phyloP scores from a whole-genome alignment of 1,284 basidiomycete species.

The Exsudoporus floridanus region DNA sequence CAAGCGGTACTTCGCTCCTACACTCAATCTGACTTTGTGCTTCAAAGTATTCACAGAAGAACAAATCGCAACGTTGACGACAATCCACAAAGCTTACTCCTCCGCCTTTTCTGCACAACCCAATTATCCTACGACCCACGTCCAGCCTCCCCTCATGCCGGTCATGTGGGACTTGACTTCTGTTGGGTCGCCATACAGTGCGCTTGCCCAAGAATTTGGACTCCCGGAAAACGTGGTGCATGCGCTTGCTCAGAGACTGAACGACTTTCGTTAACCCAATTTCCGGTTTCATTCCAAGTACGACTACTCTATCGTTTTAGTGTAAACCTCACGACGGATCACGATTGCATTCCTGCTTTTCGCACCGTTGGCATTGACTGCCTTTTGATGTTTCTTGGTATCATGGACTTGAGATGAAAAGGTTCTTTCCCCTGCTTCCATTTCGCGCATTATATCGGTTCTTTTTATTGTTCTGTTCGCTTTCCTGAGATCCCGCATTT shows the following conservation, averaged over 20 bases:
- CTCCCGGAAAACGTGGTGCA: conserved; percentile 67
- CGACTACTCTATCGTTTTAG: not conserved
- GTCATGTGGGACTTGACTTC: conserved; percentile 21
- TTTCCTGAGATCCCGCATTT: conserved; percentile 13
- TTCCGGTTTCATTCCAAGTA: not conserved
- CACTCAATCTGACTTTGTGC: conserved; percentile 4
- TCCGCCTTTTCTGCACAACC: conserved; percentile 17
- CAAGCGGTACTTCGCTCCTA: not conserved
- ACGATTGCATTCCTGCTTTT: conserved; percentile 15
- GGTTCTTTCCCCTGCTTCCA: conserved; percentile 10
- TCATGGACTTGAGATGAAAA: conserved; percentile 20
- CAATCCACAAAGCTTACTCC: conserved; percentile 30
- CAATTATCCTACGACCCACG: conserved; percentile 5
- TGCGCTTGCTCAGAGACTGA: conserved; percentile 62
- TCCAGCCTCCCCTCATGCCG: conserved; percentile 17
- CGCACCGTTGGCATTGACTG: conserved; percentile 30
- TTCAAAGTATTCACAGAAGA: conserved; percentile 58
- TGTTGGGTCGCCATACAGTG: conserved; percentile 38
- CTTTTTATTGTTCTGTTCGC: conserved; percentile 19
- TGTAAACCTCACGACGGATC: conserved; percentile 19
- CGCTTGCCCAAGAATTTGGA: conserved; percentile 70
- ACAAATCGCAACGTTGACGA: conserved; percentile 47
- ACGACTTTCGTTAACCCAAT: conserved; percentile 18
- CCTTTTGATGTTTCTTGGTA: conserved; percentile 26
- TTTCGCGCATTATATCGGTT: conserved; percentile 16